Evolutionary conservation across 805 yeast species (phyloP).

Genomic region (Candida dajiaensis): DNA sequence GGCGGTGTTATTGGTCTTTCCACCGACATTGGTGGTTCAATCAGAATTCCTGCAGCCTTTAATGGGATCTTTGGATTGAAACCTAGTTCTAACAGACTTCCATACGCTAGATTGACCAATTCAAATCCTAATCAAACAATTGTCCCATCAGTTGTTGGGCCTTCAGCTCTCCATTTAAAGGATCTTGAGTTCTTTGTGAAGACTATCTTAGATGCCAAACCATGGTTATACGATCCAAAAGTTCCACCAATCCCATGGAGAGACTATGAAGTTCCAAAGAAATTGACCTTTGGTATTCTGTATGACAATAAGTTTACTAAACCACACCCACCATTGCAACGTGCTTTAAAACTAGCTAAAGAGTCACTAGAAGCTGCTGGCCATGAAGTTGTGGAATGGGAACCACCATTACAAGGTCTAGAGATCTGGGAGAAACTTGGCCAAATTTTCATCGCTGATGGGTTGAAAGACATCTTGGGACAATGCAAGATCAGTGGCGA

Average conservation of each 20-base stretch:
- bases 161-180: conserved; percentile 53
- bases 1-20: conserved; percentile 61
- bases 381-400: conserved; percentile 37
- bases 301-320: conserved; percentile 34
- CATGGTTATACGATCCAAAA: conserved; percentile 52
- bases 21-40: conserved; percentile 67
- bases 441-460: conserved; percentile 30
- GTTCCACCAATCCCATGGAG: conserved; percentile 48
- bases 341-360: conserved; percentile 34
- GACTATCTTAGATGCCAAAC: conserved; percentile 38
- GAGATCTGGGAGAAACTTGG: conserved; percentile 22
- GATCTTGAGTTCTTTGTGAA: conserved; percentile 66
- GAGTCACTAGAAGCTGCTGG: conserved; percentile 29
- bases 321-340: conserved; percentile 50
- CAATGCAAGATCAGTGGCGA: conserved; percentile 25
- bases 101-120: conserved; percentile 21
- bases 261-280: conserved; percentile 19
- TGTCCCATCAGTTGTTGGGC: conserved; percentile 64
- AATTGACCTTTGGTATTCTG: conserved; percentile 40
- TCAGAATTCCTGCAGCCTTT: conserved; percentile 62
- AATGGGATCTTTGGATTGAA: conserved; percentile 54
- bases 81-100: conserved; percentile 50
- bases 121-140: conserved; percentile 26
- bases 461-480: conserved; percentile 13
- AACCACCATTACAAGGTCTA: conserved; percentile 28